Evolutionary conservation across 2,329 filamentous ascomycete genomes (phyloP).

Genomic region (Amauroascus niger): DNA sequence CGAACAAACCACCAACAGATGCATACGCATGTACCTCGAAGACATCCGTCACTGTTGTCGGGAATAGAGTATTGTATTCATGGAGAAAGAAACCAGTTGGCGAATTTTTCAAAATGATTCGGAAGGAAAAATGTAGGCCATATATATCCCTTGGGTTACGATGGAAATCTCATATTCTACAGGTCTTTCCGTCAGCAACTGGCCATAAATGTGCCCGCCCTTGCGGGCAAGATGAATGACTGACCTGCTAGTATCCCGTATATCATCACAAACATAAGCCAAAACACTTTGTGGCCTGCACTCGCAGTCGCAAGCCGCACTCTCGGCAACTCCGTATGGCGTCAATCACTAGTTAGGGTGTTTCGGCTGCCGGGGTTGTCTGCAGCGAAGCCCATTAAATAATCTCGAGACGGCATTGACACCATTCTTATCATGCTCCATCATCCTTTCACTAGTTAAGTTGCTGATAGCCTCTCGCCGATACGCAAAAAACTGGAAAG

Average conservation of each 20-base stretch:
- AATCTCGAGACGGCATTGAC: slow-evolving; percentile 34
- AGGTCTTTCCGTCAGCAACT: no score
- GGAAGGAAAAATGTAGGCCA: no score
- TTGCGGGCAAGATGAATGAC: background rate
- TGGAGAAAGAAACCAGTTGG: no score
- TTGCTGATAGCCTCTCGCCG: slow-evolving; percentile 53
- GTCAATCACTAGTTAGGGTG: slow-evolving; percentile 29
- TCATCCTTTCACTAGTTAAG: slow-evolving; percentile 47
- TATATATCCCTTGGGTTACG: no score
- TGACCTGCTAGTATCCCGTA: slow-evolving; percentile 15
- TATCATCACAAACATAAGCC: slow-evolving; percentile 14
- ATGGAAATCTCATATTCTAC: no score
- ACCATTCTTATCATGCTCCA: slow-evolving; percentile 41
- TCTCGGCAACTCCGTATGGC: slow-evolving; percentile 24
- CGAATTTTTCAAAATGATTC: no score
- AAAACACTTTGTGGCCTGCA: slow-evolving; percentile 8
- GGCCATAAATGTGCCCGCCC: no score
- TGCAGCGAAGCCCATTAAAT: slow-evolving; percentile 30
- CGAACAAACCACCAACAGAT: slow-evolving; percentile 34
- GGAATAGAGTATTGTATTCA: slow-evolving; percentile 29
- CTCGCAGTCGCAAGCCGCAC: slow-evolving; percentile 18
- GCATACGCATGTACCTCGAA: slow-evolving; percentile 34
- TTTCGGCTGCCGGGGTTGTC: slow-evolving; percentile 35
- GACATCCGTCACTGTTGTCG: slow-evolving; percentile 32
- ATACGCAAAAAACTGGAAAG: slow-evolving; percentile 57